Base-by-base conservation (phyloP, 2,329 filamentous ascomycete species). In the Paecilomyces formosus region DNA sequence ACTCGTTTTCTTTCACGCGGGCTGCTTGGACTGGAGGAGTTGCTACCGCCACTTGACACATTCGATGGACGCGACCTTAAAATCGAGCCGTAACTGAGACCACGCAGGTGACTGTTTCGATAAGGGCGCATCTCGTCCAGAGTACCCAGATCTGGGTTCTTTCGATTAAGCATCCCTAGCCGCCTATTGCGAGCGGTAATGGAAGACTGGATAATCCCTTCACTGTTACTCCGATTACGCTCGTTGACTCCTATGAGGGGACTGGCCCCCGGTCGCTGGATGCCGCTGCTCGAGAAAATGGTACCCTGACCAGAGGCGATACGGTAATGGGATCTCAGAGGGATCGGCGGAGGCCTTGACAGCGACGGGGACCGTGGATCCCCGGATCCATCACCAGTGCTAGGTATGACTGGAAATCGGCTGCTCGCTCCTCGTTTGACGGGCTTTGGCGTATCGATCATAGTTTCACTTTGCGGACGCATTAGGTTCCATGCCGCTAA, bases 281-380 rank as follows among this genome's bases (percentile, higher is more conserved):
- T 78, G 5, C 83, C 77, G 6, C 74, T 68, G 59, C 68, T 69
- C 35, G 75, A 70, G 39, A 71, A 70, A 22, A 62, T 64, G 12
- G 66, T 62, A 26, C 68, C 67, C 57, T 79, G 76, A 24, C 75
- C 76, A 3, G 77, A 80, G 3, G 75, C 71, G 57, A 78, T 75
- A 30, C 92, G 86, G 64, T 90, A 90, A 71, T 96, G 92, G 2
- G 91, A 94, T 60, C 88, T 84, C 3, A 84, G 84, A 0, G 91
- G 91, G 60, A 96, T 89, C 0, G 89, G 89, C 2, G 92, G 90
- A 28, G 88, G 82, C 33, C 88, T 84, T 21, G 80, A 78, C 11
- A 84, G 74, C 39, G 81, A 85, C 13, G 89, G 89, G 3, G 89
- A 93, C 62, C 85, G 85, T 51, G 85, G 77, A 22, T 94, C 90